A percentile compares a stretch with the other conserved stretches of the same genome.
These are phyloP conservation scores for Alternaria triticina DNA, from an alignment of 2,329 filamentous ascomycete species.

Conservation along the genomic window DNA sequence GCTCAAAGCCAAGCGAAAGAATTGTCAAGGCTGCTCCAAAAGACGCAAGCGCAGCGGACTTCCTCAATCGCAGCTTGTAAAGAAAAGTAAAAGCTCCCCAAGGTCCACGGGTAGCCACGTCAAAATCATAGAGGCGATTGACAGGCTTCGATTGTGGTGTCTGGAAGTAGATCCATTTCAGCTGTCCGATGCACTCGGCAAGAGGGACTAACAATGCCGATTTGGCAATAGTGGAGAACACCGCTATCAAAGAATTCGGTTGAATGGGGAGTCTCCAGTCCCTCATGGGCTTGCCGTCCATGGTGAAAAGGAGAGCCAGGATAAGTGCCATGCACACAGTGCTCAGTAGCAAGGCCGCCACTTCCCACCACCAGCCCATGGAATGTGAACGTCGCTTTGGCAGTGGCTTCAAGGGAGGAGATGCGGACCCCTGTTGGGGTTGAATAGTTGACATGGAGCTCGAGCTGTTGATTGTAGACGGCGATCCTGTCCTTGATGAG, in stretches of 20 bases:
- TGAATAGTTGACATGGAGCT: background rate
- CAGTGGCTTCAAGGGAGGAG: background rate
- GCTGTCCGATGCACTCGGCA: background rate
- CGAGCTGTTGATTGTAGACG: background rate
- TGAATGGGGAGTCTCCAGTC: background rate
- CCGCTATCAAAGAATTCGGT: background rate
- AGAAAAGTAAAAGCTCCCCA: background rate
- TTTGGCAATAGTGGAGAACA: background rate
- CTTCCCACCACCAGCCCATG: background rate
- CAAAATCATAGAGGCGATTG: background rate
- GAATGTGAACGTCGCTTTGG: background rate
- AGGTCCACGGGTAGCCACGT: background rate
- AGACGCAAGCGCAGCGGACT: background rate
- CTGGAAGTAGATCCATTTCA: background rate
- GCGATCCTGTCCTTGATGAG: background rate
- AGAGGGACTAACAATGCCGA: background rate
- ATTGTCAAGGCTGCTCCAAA: background rate
- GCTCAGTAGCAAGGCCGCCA: background rate
- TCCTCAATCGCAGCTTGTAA: background rate
- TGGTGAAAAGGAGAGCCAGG: background rate
- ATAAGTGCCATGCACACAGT: background rate
- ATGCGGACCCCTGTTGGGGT: rapidly evolving
- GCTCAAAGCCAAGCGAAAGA: background rate
- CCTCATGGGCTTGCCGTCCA: background rate
- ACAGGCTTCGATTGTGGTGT: background rate